Base-by-base conservation (phyloP, 1,284 basidiomycete genomes). In the Xerocomus minutiporus region DNA sequence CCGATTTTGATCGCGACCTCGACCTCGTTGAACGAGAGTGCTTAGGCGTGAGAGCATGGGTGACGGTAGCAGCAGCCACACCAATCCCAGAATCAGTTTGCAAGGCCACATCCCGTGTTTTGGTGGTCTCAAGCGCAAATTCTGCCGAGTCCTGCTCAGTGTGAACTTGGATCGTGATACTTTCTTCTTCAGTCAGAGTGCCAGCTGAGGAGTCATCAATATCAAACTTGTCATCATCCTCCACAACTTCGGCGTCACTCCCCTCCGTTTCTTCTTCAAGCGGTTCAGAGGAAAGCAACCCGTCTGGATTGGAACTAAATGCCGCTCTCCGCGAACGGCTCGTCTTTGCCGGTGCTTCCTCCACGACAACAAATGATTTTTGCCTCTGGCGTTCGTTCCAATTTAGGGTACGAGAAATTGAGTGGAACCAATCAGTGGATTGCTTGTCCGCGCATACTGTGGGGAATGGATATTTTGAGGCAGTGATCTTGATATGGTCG, bases 401-500 rank as follows among this genome's bases (percentile, higher is more conserved):
- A 23, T 71, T 71, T 12, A 71, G 60, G 54, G 59, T 78, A 61
- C 58, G 73, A 55, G 54, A 76, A 61, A 58, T 99, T 9, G 94
- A 83, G 57, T 93, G 86, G 83, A 99, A 99, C 97, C 97, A 99
- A 68, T 99, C 96, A 3, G 89, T 93, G 7, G 91, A 95, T 69
- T 97, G 95, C 59, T 96, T 97, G 66, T 97, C 93, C 9, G 93
- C 93, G 66, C 94, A 98, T 5, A 99, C 93, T 1, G 97, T 99
- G 0, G 97, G 97, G 80, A 99, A 99, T 4, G 97, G 97, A 70
- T 95, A 99, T 66, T 90, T 93, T 4, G 95, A 98, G 0, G 97
- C 97, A 0, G 91, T 96, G 55, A 99, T 88, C 74, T 97, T 99
- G 76, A 99, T 98, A 69, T 99, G 97, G 68, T 99, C 97, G 43